Evolutionary conservation across 2,329 filamentous ascomycete species (phyloP), one percentile per base, ranked within the genome.

Genomic region (Verticillium nubilum): DNA sequence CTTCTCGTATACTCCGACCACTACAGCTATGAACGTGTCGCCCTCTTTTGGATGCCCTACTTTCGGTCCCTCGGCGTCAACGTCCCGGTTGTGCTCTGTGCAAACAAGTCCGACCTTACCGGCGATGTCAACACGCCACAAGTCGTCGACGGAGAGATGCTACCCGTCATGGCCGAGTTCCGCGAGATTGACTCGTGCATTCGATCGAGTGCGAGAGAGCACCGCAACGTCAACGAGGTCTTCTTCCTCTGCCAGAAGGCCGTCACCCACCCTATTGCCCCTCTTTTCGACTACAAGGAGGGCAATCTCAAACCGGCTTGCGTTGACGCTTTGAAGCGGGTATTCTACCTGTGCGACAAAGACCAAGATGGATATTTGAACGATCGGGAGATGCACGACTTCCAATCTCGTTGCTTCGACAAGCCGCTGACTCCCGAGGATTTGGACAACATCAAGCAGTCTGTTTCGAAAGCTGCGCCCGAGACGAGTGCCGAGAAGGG

Each of bases 171-270:
- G 95, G 89, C 91, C 62, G 95, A 99, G 76, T 99, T 98, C 76
- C 94, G 97, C 71, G 95, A 98, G 74, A 97, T 99, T 64, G 95
- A 99, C 72, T 97, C 93, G 0, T 99, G 95, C 75, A 98, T 99
- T 70, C 86, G 95, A 59, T 92, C 93, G 9, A 98, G 93, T 74
- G 92, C 94, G 23, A 86, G 91, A 67, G 91, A 97, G 68, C 92
- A 97, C 70, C 87, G 89, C 67, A 97, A 97, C 73, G 91, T 97
- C 72, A 96, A 97, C 72, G 93, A 94, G 73, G 92, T 94, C 61
- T 98, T 99, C 77, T 98, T 97, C 69, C 86, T 99, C 15, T 99
- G 95, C 73, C 95, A 99, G 74, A 98, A 98, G 71, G 95, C 95
- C 19, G 94, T 99, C 67, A 97, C 93, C 2, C 93, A 98, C 73